phyloP scores from a whole-genome alignment of 768 basidiomycete species.

The Symmetrospora coprosmae region DNA sequence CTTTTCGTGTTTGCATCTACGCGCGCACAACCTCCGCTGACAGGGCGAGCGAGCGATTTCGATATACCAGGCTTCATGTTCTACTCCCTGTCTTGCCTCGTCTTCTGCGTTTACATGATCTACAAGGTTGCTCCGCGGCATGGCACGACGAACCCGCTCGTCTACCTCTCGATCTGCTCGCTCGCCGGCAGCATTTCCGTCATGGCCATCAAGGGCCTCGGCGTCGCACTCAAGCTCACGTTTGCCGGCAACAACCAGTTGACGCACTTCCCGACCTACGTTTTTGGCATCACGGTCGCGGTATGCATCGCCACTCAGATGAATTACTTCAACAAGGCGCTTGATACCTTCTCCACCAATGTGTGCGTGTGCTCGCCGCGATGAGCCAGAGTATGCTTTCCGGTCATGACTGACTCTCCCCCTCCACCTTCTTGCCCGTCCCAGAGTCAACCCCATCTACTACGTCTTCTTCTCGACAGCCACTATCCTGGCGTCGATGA shows the following conservation, averaged over 20 bases:
- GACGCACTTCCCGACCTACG: conserved; percentile 84
- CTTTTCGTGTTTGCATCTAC: background rate
- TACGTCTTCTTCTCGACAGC: conserved; percentile 91
- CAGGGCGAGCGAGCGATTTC: no score
- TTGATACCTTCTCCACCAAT: conserved; percentile 92
- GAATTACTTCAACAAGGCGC: conserved; percentile 86
- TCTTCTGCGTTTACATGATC: conserved; percentile 74
- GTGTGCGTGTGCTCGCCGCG: conserved; percentile 50
- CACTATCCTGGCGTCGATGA: conserved; percentile 83
- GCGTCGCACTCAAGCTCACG: conserved; percentile 88
- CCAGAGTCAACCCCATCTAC: conserved; percentile 91
- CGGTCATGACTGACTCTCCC: background rate
- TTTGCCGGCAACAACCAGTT: conserved; percentile 89
- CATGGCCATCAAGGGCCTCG: conserved; percentile 98
- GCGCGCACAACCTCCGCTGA: no score
- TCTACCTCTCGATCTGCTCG: conserved; percentile 94
- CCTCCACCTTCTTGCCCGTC: background rate
- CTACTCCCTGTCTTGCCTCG: conserved; percentile 72
- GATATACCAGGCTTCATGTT: conserved; percentile 59
- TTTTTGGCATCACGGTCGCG: conserved; percentile 69
- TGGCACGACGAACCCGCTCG: conserved; percentile 72
- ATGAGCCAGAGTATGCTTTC: background rate
- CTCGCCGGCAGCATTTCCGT: conserved; percentile 89
- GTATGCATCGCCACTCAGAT: conserved; percentile 80
- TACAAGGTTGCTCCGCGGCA: conserved; percentile 68